Percentiles rank a stretch among this genome's conserved stretches.
Conservation (phyloP, 306 rosid species). For the Dryas octopetala region DNA sequence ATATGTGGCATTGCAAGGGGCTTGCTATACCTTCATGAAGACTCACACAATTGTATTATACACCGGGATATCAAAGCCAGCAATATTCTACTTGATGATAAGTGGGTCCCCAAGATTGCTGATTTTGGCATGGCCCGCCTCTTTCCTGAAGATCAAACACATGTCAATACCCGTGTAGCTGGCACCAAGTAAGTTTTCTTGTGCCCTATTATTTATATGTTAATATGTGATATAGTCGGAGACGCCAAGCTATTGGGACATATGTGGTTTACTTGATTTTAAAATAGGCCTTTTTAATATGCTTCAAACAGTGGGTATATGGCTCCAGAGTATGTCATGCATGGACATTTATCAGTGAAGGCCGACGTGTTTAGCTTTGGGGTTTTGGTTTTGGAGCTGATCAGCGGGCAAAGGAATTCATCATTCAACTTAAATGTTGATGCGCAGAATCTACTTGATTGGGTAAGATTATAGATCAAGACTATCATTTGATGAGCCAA, state of each 20-base stretch:
- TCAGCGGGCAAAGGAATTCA: constrained; percentile 67
- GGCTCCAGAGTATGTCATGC: constrained; percentile 95
- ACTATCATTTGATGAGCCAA: not conserved
- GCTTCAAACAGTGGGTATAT: constrained; percentile 71
- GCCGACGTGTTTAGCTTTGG: constrained; percentile 95
- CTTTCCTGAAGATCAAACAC: constrained; percentile 91
- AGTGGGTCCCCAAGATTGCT: constrained; percentile 93
- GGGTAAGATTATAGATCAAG: constrained; percentile 39
- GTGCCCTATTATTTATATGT: not conserved
- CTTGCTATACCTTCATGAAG: constrained; percentile 91
- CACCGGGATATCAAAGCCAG: constrained; percentile 96
- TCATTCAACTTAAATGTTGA: constrained; percentile 24
- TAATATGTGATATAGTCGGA: not conserved
- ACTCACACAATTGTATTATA: constrained; percentile 77
- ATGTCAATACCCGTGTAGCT: constrained; percentile 89
- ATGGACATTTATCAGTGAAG: constrained; percentile 67
- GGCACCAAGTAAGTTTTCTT: constrained; percentile 79
- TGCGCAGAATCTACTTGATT: constrained; percentile 49
- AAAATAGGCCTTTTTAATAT: not conserved
- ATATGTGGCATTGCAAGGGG: constrained; percentile 84
- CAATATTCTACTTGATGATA: constrained; percentile 80
- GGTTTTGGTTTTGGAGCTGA: constrained; percentile 79
- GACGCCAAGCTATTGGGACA: not conserved
- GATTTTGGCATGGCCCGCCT: constrained; percentile 99
- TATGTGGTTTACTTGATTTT: not conserved